Evolutionary conservation across 257 asterid genomes (phyloP).

Genomic region (Oldenlandia corymbosa): DNA sequence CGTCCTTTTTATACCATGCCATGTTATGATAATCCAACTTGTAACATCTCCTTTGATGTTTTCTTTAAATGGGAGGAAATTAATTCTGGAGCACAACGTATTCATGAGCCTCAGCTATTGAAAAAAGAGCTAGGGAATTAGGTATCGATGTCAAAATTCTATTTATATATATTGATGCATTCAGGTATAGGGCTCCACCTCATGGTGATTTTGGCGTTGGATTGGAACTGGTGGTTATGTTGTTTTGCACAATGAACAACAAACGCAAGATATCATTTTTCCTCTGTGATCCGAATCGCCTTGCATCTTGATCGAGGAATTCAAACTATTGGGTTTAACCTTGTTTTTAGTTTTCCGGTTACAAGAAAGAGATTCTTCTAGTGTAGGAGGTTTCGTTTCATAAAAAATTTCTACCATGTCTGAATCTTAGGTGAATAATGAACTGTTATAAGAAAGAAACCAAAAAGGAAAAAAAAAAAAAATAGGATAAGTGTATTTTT

Average conservation of each 20-base stretch:
- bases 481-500: too few species aligned
- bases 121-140: conserved; percentile 57
- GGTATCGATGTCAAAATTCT: conserved; percentile 75
- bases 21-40: conserved; percentile 49
- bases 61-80: conserved; percentile 92
- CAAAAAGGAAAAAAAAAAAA: too few species aligned
- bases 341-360: too few species aligned
- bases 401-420: too few species aligned
- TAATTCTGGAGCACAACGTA: conserved; percentile 93
- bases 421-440: too few species aligned
- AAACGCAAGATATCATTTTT: conserved; percentile 75
- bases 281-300: conserved; percentile 85
- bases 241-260: conserved; percentile 76
- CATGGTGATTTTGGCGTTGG: conserved; percentile 98
- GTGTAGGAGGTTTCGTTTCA: too few species aligned
- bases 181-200: conserved; percentile 80
- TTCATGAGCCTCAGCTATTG: conserved; percentile 59
- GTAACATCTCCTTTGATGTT: conserved; percentile 87
- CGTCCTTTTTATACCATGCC: conserved; percentile 98
- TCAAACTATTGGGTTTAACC: too few species aligned
- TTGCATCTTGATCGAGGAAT: conserved; percentile 39
- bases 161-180: conserved; percentile 74
- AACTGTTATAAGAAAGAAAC: too few species aligned
- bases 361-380: too few species aligned
- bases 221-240: conserved; percentile 86